Percentiles rank a stretch among this genome's conserved stretches.
Conservation (phyloP, 2,329 filamentous ascomycete species). For the Aspergillus aculeatus region DNA sequence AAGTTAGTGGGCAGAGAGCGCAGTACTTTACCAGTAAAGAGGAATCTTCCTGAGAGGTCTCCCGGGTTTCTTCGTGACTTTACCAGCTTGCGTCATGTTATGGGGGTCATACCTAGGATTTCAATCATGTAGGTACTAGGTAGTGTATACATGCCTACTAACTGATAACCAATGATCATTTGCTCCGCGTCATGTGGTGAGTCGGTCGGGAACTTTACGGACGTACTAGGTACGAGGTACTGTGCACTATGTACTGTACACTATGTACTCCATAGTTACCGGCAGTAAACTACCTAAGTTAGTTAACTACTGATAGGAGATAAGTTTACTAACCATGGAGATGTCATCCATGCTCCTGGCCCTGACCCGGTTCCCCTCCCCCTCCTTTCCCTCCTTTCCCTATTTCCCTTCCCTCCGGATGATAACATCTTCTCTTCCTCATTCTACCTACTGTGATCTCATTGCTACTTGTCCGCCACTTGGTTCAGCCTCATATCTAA, state of each 20-base stretch:
- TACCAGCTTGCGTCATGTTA: conserved; percentile 13
- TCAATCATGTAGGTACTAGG: background rate
- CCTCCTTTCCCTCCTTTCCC: conserved; percentile 18
- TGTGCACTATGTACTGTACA: no score
- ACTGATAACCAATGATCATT: conserved; percentile 11
- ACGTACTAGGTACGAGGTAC: background rate
- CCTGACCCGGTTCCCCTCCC: conserved; percentile 19
- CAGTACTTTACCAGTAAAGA: no score
- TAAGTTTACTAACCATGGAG: conserved; percentile 8
- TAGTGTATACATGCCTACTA: background rate
- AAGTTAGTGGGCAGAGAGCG: background rate
- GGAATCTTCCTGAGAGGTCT: no score
- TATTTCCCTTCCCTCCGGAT: conserved; percentile 7
- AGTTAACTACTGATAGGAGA: no score
- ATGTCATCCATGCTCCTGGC: conserved; percentile 27
- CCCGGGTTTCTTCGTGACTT: background rate
- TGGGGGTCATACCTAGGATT: conserved; percentile 5
- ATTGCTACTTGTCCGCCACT: background rate
- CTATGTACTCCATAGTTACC: no score
- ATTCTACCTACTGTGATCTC: background rate
- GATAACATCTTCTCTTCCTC: conserved; percentile 3
- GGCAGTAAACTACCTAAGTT: no score
- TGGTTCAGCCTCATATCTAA: background rate
- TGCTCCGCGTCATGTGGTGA: conserved; percentile 13
- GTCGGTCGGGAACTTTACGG: conserved; percentile 3